phyloP scores from a whole-genome alignment of 2,329 filamentous ascomycete species.

The Clarireedia monteithiana region DNA sequence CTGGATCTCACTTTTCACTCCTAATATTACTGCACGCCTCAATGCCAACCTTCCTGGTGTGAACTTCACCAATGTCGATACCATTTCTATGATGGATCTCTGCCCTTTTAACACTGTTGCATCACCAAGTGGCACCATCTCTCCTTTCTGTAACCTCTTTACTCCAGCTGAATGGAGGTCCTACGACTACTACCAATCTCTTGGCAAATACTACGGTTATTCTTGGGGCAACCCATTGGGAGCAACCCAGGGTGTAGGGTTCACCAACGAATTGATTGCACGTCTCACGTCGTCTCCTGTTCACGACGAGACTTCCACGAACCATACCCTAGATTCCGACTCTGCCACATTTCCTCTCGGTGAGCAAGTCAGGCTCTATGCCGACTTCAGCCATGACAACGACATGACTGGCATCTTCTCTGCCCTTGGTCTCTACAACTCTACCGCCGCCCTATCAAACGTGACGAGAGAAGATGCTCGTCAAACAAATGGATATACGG shows the following conservation, averaged over 20 bases:
- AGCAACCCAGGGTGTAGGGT: conserved; percentile 80
- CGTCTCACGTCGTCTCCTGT: conserved; percentile 65
- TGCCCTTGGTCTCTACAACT: conserved; percentile 72
- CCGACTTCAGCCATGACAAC: conserved; percentile 90
- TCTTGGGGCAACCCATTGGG: conserved; percentile 70
- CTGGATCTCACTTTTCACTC: conserved; percentile 59
- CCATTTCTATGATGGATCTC: conserved; percentile 75
- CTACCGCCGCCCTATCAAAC: conserved; percentile 46
- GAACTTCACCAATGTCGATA: conserved; percentile 54
- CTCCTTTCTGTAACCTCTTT: conserved; percentile 72
- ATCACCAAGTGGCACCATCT: conserved; percentile 45
- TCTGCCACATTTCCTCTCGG: conserved; percentile 65
- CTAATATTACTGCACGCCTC: conserved; percentile 59
- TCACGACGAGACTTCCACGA: conserved; percentile 65
- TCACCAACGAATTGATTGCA: conserved; percentile 78
- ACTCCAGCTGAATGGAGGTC: conserved; percentile 62
- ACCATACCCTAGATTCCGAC: conserved; percentile 65
- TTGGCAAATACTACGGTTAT: conserved; percentile 82
- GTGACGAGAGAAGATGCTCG: conserved; percentile 41
- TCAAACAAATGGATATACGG: conserved; percentile 60
- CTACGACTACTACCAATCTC: conserved; percentile 73
- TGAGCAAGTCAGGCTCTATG: conserved; percentile 55
- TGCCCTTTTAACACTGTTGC: conserved; percentile 82
- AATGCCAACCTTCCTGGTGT: conserved; percentile 61
- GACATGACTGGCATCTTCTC: conserved; percentile 71